Percentiles rank a stretch among this genome's conserved stretches.
Evolutionary conservation across 2,329 filamentous ascomycete genomes (phyloP).

Genomic region (Huntiella abstrusa): DNA sequence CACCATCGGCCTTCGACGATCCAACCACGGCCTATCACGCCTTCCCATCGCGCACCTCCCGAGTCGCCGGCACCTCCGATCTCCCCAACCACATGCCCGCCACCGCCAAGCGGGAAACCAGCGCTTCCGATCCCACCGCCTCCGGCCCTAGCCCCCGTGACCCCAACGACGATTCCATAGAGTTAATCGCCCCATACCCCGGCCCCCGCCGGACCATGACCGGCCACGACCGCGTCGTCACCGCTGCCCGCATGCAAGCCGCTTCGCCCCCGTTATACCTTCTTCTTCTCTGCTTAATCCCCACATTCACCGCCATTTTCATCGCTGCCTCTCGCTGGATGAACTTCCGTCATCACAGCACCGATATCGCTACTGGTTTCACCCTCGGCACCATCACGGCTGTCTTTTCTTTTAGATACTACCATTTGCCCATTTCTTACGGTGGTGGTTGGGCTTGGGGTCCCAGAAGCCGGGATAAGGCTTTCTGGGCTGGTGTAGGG

Average conservation of each 20-base stretch:
- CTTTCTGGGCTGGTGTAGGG: conserved; percentile 61
- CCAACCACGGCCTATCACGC: conserved; percentile 36
- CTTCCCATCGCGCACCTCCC: conserved; percentile 48
- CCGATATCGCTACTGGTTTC: conserved; percentile 78
- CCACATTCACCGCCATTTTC: conserved; percentile 58
- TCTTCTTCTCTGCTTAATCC: conserved; percentile 48
- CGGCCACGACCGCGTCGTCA: conserved; percentile 22
- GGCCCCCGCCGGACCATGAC: conserved; percentile 26
- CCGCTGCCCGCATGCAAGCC: conserved; percentile 47
- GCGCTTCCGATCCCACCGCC: conserved; percentile 15
- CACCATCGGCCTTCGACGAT: conserved; percentile 25
- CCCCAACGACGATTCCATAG: conserved; percentile 36
- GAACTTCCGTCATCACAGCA: conserved; percentile 78
- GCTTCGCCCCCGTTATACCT: conserved; percentile 73
- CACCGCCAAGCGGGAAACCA: conserved; percentile 20
- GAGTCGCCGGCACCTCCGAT: neutral
- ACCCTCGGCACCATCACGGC: conserved; percentile 54
- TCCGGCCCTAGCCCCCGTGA: conserved; percentile 4
- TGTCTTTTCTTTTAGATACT: conserved; percentile 64
- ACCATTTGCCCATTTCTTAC: conserved; percentile 38
- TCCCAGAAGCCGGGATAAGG: conserved; percentile 49
- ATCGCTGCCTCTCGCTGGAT: conserved; percentile 74
- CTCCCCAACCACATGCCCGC: neutral
- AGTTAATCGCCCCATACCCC: conserved; percentile 38
- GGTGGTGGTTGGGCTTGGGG: conserved; percentile 86